Evolutionary conservation across 148 eudicot genomes (phyloP).

Genomic region (Linanthus parryae): DNA sequence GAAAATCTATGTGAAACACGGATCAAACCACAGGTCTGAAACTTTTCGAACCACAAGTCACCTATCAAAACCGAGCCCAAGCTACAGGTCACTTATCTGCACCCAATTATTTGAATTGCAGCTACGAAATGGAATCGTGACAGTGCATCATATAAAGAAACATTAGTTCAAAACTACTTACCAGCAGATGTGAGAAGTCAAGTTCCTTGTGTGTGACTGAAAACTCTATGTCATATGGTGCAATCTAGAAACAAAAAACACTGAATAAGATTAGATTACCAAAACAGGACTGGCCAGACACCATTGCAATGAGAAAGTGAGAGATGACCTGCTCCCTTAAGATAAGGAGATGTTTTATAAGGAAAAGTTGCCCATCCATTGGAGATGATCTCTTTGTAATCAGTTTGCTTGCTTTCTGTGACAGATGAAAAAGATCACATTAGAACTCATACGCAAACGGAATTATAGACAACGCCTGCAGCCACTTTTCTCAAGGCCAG

Average conservation of each 20-base stretch:
- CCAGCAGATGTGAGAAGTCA: constrained; percentile 98
- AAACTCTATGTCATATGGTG: constrained; percentile 96
- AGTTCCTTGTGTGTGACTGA: constrained; percentile 97
- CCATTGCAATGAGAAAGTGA: constrained; percentile 1
- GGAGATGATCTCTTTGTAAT: constrained; percentile 69
- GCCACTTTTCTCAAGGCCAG: not conserved
- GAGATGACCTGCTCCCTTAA: constrained; percentile 78
- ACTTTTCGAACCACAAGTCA: no score
- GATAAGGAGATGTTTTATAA: constrained; percentile 91
- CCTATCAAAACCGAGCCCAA: no score
- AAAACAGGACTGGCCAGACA: not conserved
- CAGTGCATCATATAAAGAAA: constrained; percentile 1
- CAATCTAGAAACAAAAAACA: constrained; percentile 68
- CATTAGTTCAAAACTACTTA: constrained; percentile 27
- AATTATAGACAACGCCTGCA: not conserved
- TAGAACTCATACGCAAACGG: constrained; percentile 2
- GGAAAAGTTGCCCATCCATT: constrained; percentile 94
- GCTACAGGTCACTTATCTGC: no score
- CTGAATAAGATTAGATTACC: not conserved
- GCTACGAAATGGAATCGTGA: constrained; percentile 4
- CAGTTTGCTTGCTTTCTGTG: constrained; percentile 92
- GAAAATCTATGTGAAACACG: no score
- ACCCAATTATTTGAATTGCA: constrained; percentile 1
- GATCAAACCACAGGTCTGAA: no score
- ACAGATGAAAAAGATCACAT: constrained; percentile 3